Base-by-base conservation (phyloP, 176 grass and related monocot genomes). In the Oryza glaberrima region DNA sequence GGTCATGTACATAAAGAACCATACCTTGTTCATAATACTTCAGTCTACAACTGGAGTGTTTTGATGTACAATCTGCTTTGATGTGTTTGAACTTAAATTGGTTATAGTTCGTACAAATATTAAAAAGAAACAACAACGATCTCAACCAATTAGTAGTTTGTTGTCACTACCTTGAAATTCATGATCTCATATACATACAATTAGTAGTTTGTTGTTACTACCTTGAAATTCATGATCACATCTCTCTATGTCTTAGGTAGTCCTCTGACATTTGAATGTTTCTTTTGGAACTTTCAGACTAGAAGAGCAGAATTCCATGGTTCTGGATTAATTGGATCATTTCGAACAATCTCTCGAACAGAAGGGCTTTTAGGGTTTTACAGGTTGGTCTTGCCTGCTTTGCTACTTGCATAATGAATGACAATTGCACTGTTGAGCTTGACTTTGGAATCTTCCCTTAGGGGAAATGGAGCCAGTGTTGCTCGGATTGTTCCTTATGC, bases 281-380 rank as follows among this genome's bases (percentile, higher is more conserved):
- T 51, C 4, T 70, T 11, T 87, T 76, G 30, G n/a, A 70, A 6
- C 38, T 87, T 73, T 81, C 91, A 99, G 96, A 92, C 96, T 76
- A 88, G 91, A 99, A 90, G 91, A 88, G 90, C 91, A 52, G 93
- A 99, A 51, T 99, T 96, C 75, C 86, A 48, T 60, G 91, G 93
- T 87, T 88, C 89, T 84, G 91, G 96, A 73, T 86, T 99, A 84
- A 58, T 84, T 28, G 93, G 91, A 86, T 94, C 96, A 52, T 98
- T 94, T 76, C 79, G 61, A 72, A 96, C 91, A 87, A 99, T 99
- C 68, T 88, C 73, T 77, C 90, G 84, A 78, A 94, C 93, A 78
- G 96, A 99, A 92, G 93, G 96, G 82, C 75, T 90, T 70, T 91
- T 99, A 88, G 96, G 93, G 38, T 94, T 99, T 85, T 99, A 96